Base-by-base conservation (phyloP, 2,329 filamentous ascomycete genomes). In the Teratosphaeria epicoccoides region DNA sequence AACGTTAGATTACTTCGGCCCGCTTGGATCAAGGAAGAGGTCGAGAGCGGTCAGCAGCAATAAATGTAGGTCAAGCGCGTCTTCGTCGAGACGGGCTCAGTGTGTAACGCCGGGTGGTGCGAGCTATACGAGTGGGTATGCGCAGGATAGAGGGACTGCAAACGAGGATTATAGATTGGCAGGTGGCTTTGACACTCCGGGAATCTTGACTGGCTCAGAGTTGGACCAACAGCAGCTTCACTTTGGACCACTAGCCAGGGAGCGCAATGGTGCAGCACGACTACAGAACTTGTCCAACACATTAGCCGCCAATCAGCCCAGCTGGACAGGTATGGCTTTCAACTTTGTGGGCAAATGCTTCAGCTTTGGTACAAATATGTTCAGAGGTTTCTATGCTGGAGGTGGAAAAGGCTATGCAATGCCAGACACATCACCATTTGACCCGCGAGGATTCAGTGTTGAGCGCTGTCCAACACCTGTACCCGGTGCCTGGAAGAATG, bases 381-480 rank as follows among this genome's bases (percentile, higher is more conserved):
- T 96, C 63, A 78, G 79, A 50, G 90, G 90, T 0, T 96, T 96
- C 67, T 83, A 90, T 55, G 88, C 90, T 11, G 91, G 90, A 6
- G 91, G 90, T 7, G 46, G 46, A 37, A 76, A 75, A 54, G 82
- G 81, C 24, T 95, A 90, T 63, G 72, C 78, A 6, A 71, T 87
- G 28, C 55, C 46, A 37, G n/a, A 61, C 49, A 14, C 24, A 12
- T 33, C 24, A 46, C 46, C 46, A 7, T 12, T 20, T n/a, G 23
- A 24, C 7, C 44, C 44, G 17, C 44, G 44, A 6, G 20, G 5
- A 46, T 46, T 24, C 44, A 40, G n/a, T 1, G 20, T 9, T 6
- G 56, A 57, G 4, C 52, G 64, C 2, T 59, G 63, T 9, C 66
- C 67, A 2, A 74, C 73, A 5, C 73, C 76, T 1, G 59, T 80